Base-by-base conservation (phyloP, 352 stramenopile genomes). In the Lagenidium sp. region DNA sequence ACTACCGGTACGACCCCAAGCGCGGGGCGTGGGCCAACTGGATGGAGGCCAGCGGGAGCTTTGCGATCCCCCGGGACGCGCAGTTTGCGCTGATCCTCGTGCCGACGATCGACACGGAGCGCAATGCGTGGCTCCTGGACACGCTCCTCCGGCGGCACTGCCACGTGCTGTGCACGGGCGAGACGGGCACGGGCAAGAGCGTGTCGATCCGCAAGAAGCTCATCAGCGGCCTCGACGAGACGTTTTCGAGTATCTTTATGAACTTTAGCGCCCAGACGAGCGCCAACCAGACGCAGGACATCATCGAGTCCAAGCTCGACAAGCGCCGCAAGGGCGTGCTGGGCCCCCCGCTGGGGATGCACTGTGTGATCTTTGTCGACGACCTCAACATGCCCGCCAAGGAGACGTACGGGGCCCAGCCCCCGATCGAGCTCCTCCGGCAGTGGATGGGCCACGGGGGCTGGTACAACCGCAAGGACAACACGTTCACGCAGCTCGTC, bases 351-450 rank as follows among this genome's bases (percentile, higher is more conserved):
- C 58, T 96, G 1, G 90, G 90, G 2, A 85, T 93, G 47, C 95
- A 61, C 36, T 96, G 81, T 31, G 71, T 97, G 24, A 84, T 97
- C 23, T 97, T 97, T 49, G 87, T 97, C 0, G 89, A 97, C 50
- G 90, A 97, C 42, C 65, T 97, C 15, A 97, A 97, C 54, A 97
- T 97, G 90, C 90, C 90, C 1, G 85, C 85, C 0, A 96, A 96
- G 44, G 90, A 97, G 51, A 94, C 85, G 32, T 97, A 97, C 44
- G 90, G 90, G 6, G 89, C 88, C 3, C 90, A 97, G 49, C 90
- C 90, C 12, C 88, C 90, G 4, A 96, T 97, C 24, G 90, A 97
- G 53, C 60, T 97, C 11, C 52, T 97, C 41, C 71, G 90, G 1
- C 89, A 97, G 55, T 96, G 86, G 84, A 97, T 97, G 82, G 90